A percentile compares a stretch with the other conserved stretches of the same genome.
Evolutionary conservation across 2,329 filamentous ascomycete species (phyloP).

Genomic region (Fusarium sp.): DNA sequence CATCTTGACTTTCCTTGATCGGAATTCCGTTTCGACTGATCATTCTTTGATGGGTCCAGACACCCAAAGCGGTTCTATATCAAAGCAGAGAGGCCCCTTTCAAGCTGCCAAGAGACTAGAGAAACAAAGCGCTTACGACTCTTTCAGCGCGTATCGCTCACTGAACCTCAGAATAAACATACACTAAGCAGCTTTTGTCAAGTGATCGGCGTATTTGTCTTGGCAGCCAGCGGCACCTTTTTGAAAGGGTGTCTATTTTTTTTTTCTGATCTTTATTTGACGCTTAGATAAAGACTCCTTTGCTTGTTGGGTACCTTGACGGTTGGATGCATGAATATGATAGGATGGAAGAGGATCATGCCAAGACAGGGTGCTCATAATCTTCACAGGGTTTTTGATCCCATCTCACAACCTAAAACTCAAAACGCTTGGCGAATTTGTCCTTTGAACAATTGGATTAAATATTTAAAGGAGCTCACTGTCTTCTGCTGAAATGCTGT

Average conservation of each 20-base stretch:
- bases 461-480: not conserved
- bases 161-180: not conserved
- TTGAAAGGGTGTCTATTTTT: not conserved
- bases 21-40: not conserved
- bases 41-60: too few species aligned
- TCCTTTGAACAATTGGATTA: not conserved
- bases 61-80: too few species aligned
- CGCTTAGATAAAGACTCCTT: not conserved
- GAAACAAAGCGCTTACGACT: not conserved
- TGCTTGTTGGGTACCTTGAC: not conserved
- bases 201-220: not conserved
- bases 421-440: not conserved
- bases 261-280: not conserved
- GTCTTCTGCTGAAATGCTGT: too few species aligned
- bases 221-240: not conserved
- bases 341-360: not conserved
- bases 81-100: not conserved
- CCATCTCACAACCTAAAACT: conserved; percentile 7
- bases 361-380: not conserved
- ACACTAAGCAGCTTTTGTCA: not conserved
- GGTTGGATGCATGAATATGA: not conserved
- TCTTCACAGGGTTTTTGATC: conserved; percentile 12
- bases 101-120: conserved; percentile 16
- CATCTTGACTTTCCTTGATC: not conserved
- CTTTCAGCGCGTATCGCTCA: not conserved